These are phyloP conservation scores for Pseudocercospora macadamiae DNA, from an alignment of 2,329 filamentous ascomycete species.

Conservation along the genomic window DNA sequence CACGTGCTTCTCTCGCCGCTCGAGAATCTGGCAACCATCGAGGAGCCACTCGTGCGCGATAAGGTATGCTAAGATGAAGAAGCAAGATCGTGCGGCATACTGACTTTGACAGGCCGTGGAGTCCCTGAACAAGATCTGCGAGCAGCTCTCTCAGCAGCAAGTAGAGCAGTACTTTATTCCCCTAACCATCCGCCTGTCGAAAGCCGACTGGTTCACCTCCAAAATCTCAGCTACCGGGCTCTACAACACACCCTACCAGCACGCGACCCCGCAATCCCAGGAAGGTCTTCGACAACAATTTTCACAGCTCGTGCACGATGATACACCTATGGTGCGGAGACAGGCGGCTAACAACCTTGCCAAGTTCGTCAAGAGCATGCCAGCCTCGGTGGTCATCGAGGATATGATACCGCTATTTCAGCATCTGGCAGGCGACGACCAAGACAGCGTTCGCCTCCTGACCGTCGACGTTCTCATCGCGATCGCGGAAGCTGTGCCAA, in stretches of 20 bases:
- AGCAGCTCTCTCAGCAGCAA: conserved; percentile 85
- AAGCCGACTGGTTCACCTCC: conserved; percentile 99
- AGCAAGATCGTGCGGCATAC: conserved; percentile 15
- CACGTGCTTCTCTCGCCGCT: conserved; percentile 96
- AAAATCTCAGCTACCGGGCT: conserved; percentile 98
- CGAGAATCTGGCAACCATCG: conserved; percentile 97
- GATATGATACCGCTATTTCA: conserved; percentile 99
- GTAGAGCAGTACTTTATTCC: conserved; percentile 98
- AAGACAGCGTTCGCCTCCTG: conserved; percentile 93
- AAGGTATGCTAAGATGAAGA: conserved; percentile 67
- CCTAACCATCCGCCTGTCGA: conserved; percentile 90
- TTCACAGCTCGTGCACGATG: conserved; percentile 89
- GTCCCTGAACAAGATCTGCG: conserved; percentile 98
- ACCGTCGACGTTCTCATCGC: conserved; percentile 96
- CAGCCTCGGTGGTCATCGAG: conserved; percentile 84
- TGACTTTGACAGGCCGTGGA: conserved; percentile 77
- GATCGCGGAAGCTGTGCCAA: conserved; percentile 94
- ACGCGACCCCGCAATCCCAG: conserved; percentile 84
- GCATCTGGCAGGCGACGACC: conserved; percentile 92
- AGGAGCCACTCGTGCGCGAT: conserved; percentile 95
- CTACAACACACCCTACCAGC: conserved; percentile 90
- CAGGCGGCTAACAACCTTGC: conserved; percentile 95
- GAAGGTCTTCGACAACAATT: conserved; percentile 92
- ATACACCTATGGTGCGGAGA: conserved; percentile 98
- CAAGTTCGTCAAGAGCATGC: conserved; percentile 98